phyloP scores from a whole-genome alignment of 2,329 filamentous ascomycete species.

The Fulvia fulva region DNA sequence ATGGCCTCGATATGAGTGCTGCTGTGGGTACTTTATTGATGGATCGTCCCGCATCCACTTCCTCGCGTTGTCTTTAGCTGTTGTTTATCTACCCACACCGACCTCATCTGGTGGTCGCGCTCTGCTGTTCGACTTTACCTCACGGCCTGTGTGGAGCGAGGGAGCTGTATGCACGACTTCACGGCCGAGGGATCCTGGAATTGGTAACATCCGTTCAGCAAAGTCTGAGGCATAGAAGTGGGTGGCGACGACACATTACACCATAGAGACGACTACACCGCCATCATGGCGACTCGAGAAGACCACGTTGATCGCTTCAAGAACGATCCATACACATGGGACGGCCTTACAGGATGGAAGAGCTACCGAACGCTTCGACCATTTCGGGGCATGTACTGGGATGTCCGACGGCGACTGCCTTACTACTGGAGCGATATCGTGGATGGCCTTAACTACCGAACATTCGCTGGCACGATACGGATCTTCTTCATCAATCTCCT shows the following conservation, averaged over 20 bases:
- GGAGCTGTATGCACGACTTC: neutral
- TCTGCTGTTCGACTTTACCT: neutral
- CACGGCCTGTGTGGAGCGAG: neutral
- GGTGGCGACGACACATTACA: neutral
- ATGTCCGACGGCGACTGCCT: constrained; percentile 50
- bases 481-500: constrained; percentile 60
- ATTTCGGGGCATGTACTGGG: constrained; percentile 52
- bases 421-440: constrained; percentile 55
- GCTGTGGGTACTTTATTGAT: neutral
- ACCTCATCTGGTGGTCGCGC: neutral
- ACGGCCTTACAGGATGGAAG: constrained; percentile 34
- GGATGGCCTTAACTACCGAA: constrained; percentile 54
- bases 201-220: neutral
- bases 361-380: constrained; percentile 40
- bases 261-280: neutral
- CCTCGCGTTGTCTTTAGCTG: neutral
- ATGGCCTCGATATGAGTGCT: neutral
- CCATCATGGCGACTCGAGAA: constrained; percentile 3
- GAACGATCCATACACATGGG: constrained; percentile 37
- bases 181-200: neutral
- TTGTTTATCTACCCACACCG: neutral
- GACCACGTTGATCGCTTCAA: constrained; percentile 17
- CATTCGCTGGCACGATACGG: constrained; percentile 52
- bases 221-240: neutral
- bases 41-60: neutral